A percentile compares a stretch with the other conserved stretches of the same genome.
Evolutionary conservation across 768 basidiomycete genomes (phyloP).

Genomic region (Dendrothele bispora): DNA sequence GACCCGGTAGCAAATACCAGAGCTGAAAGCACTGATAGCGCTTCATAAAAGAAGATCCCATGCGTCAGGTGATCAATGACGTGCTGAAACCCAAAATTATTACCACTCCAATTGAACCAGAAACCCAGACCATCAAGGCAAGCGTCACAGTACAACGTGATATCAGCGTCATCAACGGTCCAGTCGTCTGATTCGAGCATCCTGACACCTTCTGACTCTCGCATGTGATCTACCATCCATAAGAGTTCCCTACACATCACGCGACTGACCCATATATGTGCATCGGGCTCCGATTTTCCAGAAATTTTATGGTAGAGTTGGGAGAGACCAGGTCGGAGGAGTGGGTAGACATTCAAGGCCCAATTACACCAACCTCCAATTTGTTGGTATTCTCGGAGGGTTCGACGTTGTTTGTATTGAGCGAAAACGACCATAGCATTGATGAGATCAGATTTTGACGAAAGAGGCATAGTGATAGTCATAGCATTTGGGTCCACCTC

Average conservation of each 20-base stretch:
- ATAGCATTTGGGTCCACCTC: conserved; percentile 21
- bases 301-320: conserved; percentile 20
- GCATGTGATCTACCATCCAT: conserved; percentile 18
- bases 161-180: conserved; percentile 8
- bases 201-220: conserved; percentile 9
- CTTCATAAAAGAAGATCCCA: conserved; percentile 28
- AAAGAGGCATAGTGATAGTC: conserved; percentile 9
- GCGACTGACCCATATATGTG: conserved; percentile 14
- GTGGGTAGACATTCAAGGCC: conserved; percentile 24
- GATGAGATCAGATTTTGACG: conserved; percentile 1
- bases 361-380: conserved; percentile 24
- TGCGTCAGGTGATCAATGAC: background rate
- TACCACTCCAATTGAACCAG: conserved; percentile 3
- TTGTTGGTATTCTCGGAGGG: conserved; percentile 13
- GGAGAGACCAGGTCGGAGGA: conserved; percentile 20
- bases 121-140: conserved; percentile 7
- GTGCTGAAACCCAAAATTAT: conserved; percentile 18
- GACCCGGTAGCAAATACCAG: conserved; percentile 5
- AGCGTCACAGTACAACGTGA: conserved; percentile 9
- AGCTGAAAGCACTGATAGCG: conserved; percentile 20
- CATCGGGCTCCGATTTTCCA: conserved; percentile 16
- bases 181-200: conserved; percentile 16
- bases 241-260: conserved; percentile 13
- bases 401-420: background rate
- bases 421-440: background rate